Base-by-base conservation (phyloP, 2,329 filamentous ascomycete species). In the Cercospora nicotianae region DNA sequence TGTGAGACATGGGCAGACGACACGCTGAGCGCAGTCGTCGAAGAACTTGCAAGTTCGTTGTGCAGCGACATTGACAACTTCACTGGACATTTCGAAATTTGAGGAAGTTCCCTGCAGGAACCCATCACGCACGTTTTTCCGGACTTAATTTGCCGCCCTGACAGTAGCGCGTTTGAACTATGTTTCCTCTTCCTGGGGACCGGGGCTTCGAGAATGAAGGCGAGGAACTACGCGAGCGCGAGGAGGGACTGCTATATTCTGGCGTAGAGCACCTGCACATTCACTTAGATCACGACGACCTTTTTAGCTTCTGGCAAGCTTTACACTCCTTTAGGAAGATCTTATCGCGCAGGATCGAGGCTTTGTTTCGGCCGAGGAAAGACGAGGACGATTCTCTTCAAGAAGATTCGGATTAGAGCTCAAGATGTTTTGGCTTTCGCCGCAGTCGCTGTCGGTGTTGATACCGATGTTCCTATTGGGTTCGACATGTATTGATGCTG, bases 281-380 rank as follows among this genome's bases (percentile, higher is more conserved):
- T 59, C 18, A 20, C 23, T 59, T 39, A 8, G 20, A 64, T 12
- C 18, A 64, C 51, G n/a, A 58, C 26, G 36, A 42, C 8, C 51
- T 42, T 45, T 42, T 31, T n/a, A 58, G 62, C 62, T 64, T 64
- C 51, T 64, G 62, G 62, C 30, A 58, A 57, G 62, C 62, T 30
- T 18, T 58, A 59, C 62, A 64, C 53, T 64, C 62, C 10, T 64
- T 64, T 16, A 4, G 4, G 26, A 18, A 13, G 48, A 42, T 23
- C 12, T 26, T 28, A 10, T 20, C 12, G 45, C 60, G 39, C 55
- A 36, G 30, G 60, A 51, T 60, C 12, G 13, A 2, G 16, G 45
- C 39, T 59, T 63, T 31, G 60, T 31, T 48, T 42, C 13, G 48
- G 42, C 28, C 28, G 33, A 26, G 30, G 16, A 42, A 42, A 31